Evolutionary conservation across 2,329 filamentous ascomycete genomes (phyloP), one percentile per base, ranked within the genome.

Genomic region (Colletotrichum liriopes): DNA sequence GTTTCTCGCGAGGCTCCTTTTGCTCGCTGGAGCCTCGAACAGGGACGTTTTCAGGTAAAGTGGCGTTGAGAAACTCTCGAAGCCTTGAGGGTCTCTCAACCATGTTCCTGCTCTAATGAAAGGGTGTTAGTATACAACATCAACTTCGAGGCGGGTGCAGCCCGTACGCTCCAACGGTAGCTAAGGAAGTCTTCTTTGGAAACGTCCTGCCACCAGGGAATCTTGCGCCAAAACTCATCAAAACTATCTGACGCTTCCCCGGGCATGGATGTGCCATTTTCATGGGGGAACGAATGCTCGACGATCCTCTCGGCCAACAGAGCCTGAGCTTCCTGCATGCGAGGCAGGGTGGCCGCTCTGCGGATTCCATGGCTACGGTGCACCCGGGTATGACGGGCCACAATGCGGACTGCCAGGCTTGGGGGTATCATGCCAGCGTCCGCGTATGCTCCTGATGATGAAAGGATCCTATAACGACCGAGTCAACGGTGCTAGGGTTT

Each of bases 81-180:
- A 92, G 81, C 74, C 85, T 86, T 5, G 78, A 70, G 43, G 83
- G 82, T 29, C 84, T 82, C 67, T 88, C 84, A 8, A 91, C 82
- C 5, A 86, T 84, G 51, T 90, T 87, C 66, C 82, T 79, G 23
- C 83, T 79, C 86, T 89, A 58, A 37, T 47, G 23, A 26, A 4
- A 32, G 41, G 20, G 14, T 32, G 66, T 69, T 32, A 64, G 66
- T 56, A 32, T 23, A 37, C 26, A n/a, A 20, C 18, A 62, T 16
- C 2, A 52, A 37, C 26, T 6, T 47, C 4, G 16, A 26, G 56
- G 16, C 18, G 23, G 14, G 12, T 16, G 14, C 55, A 12, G 37
- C 41, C n/a, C 86, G 78, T 81, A 89, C 88, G 74, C 87, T 86
- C 87, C 88, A 91, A 14, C 81, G 77, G 71, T 90, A 88, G 43